Evolutionary conservation across 371 early-diverging fungal genomes (phyloP), one percentile per base, ranked within the genome.

Genomic region (Parasitella parasitica): DNA sequence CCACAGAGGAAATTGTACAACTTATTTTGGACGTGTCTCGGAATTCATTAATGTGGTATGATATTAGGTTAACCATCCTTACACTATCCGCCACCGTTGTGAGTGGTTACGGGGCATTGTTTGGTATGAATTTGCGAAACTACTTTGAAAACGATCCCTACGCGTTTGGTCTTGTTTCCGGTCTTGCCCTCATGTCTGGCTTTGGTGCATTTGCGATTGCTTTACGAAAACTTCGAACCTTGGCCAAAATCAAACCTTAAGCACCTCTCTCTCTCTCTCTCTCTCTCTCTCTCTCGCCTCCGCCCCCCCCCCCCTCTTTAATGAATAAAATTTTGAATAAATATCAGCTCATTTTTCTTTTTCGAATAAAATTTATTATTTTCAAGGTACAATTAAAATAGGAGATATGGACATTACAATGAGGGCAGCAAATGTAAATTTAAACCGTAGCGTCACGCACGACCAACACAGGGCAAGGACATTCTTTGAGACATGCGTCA

Each of bases 81-180:
- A 94, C 93, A 4, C 71, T 92, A 22, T 91, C 91, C 0, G 79
- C 93, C 43, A 87, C 87, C 16, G 66, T 78, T 12, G 70, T 76
- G 0, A 69, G 79, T 57, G 77, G 72, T 0, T 78, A 82, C 18
- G 93, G 92, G 16, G 89, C 92, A 6, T 66, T 95, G 16, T 91
- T 94, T 57, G 96, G 96, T 32, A 96, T 96, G 96, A 96, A 96
- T 71, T 70, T 96, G 63, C 73, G 78, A 54, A 91, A 84, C 58
- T 78, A 82, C 49, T 78, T 92, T 51, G 96, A 95, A 61, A 67
- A 72, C 9, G 77, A 88, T 39, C 89, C 89, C 0, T 73, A 80
- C 57, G 90, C 89, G 0, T 93, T 94, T 69, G 78, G 77, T 11
- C 57, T 85, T 11, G 84, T 91, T 6, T 77, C 83, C 2, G 79